Evolutionary conservation across 345 rosid genomes (phyloP), one percentile per base, ranked within the genome.

Genomic region (Ceriops tagal): DNA sequence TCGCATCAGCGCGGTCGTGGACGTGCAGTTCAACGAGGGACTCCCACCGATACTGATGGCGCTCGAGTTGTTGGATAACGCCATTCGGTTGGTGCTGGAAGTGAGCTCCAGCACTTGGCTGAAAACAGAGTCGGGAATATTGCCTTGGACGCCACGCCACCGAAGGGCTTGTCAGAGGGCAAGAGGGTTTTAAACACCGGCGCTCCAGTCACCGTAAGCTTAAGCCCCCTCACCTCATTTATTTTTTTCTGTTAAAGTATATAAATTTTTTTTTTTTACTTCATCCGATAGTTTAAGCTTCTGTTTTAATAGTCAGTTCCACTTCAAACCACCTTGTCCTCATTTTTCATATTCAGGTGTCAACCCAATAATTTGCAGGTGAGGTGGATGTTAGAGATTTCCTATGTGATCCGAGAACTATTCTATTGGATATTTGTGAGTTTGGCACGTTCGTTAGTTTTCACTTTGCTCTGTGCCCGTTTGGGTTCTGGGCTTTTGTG

Each of bases 41-140:
- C 64, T 93, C 68, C 98, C 98, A 47, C 97, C 98, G 71, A 93
- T 91, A 70, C 74, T 88, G 86, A 93, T 97, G 6, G 92, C 98
- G 21, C 88, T 93, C 19, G 98, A 95, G 85, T 96, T 95, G 35
- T 73, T 73, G 74, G 92, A 83, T 52, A 66, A 87, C 58, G 82
- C 95, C 39, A 73, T 88, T 1, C 78, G 96, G 28, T 26, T 91
- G 28, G 98, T 93, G 21, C 90, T 93, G n/a, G 98, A 93, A 82
- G 98, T 89, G 61, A 34, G 91, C 98, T 16, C 96, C 0, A 90
- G 82, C 98, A 93, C 30, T 79, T 93, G 89, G 98, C 97, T 5
- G 96, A 85, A 82, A 84, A 74, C 65, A 77, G 81, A 20, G 97
- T 93, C 4, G 77, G 98, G 81, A 91, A 96, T 39, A 89, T 93